A percentile compares a stretch with the other conserved stretches of the same genome.
Evolutionary conservation across 1,284 basidiomycete genomes (phyloP).

Genomic region (Boletus chippewaensis): DNA sequence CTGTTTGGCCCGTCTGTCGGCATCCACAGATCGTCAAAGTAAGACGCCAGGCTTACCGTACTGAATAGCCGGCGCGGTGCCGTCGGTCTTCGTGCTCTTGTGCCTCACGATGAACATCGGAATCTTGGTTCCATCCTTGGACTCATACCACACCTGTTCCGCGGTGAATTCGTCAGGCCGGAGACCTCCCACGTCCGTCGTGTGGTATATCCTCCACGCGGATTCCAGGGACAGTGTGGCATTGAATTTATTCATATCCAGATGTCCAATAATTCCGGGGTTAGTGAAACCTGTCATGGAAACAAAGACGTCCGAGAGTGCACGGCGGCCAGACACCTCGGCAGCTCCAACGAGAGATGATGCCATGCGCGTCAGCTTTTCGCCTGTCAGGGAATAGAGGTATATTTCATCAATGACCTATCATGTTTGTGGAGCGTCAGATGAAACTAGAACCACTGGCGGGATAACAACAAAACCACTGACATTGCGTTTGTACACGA

Average conservation of each 20-base stretch:
- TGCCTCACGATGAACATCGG: conserved; percentile 86
- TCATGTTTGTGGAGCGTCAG: conserved; percentile 13
- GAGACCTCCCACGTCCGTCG: conserved; percentile 60
- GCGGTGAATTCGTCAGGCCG: conserved; percentile 66
- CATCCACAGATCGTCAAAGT: neutral
- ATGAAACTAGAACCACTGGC: neutral
- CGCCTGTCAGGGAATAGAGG: conserved; percentile 60
- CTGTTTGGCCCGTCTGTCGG: conserved; percentile 30
- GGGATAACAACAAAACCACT: conserved; percentile 12
- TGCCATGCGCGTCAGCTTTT: conserved; percentile 52
- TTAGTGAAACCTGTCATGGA: conserved; percentile 67
- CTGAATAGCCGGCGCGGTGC: conserved; percentile 72
- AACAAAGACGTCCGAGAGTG: conserved; percentile 64
- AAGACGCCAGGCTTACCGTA: conserved; percentile 48
- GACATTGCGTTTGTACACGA: conserved; percentile 74
- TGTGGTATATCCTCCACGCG: conserved; percentile 55
- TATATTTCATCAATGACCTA: conserved; percentile 82
- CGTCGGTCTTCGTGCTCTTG: conserved; percentile 65
- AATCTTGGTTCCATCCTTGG: conserved; percentile 76
- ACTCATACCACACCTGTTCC: conserved; percentile 72
- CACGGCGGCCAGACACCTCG: conserved; percentile 46
- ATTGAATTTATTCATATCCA: conserved; percentile 45
- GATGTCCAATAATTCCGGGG: conserved; percentile 62
- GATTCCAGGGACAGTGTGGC: conserved; percentile 37
- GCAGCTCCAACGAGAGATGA: conserved; percentile 69